Base-by-base conservation (phyloP, 495 filamentous ascomycete species). In the Pseudomonodictys pantanalensis region DNA sequence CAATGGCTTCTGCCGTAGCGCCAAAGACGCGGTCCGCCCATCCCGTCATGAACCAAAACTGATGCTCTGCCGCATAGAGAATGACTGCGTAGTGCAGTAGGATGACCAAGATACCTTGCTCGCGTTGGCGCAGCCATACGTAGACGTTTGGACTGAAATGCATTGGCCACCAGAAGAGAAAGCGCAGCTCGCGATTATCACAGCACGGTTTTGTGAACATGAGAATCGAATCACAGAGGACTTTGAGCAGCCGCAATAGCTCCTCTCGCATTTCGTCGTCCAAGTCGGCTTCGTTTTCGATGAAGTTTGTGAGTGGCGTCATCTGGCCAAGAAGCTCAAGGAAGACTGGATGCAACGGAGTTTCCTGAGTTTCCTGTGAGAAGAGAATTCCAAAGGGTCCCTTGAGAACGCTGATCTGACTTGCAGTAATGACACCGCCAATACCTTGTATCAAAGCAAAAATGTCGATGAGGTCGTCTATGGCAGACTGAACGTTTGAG, bases 391-490 rank as follows among this genome's bases (percentile, higher is more conserved):
- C 48, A 46, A 67, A 58, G 3, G 64, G 59, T 9, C 41, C 26
- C 15, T 55, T 2, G 3, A 18, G 11, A 6, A 63, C 39, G 18
- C 18, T 12, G n/a, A 22, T 29, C 7, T 29, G 29, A 1, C n/a
- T 12, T 6, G 53, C 22, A 3, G 39, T 12, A 9, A 67, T 32
- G 23, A 67, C 33, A 7, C 49, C 25, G 51, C 44, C 17, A 38
- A 63, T 63, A 28, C 64, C 64, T 18, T 54, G 53, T 11, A 56
- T 15, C n/a, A 67, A 35, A 2, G 46, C 41, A 28, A 62, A 67
- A n/a, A 58, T 33, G 45, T 63, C 59, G 24, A 63, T 22, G 3
- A 67, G 24, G 8, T 67, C 64, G 15, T 67, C 64, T 9, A 63
- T 29, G 11, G 59, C 26, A 23, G 32, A 23, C 46, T 18, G n/a